Conservation (phyloP, 371 early-diverging fungal species). For the Syncephalastrum monosporum region DNA sequence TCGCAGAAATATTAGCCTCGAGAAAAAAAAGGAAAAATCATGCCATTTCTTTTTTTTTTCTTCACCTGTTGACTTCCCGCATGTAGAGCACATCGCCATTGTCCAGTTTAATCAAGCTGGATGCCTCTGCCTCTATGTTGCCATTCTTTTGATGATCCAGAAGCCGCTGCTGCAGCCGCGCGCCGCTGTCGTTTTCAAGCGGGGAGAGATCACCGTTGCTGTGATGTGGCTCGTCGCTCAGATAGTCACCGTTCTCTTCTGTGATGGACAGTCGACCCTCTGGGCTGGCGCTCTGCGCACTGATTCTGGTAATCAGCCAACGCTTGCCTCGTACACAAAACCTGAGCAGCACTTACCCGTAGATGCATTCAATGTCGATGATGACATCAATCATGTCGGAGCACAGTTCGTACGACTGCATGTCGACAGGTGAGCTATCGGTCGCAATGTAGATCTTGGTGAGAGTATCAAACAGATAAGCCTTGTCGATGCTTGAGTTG, state of each 20-base stretch:
- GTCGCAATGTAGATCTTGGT: conserved; percentile 95
- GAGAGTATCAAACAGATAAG: conserved; percentile 87
- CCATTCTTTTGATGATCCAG: conserved; percentile 7
- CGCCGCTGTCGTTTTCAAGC: too few species aligned
- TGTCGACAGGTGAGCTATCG: conserved; percentile 91
- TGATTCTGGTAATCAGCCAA: conserved; percentile 1
- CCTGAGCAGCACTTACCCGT: conserved; percentile 52
- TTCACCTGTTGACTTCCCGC: conserved; percentile 72
- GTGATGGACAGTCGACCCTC: conserved; percentile 17
- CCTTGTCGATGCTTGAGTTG: conserved; percentile 95
- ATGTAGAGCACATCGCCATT: conserved; percentile 84
- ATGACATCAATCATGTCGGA: conserved; percentile 94
- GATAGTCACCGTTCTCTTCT: conserved; percentile 12
- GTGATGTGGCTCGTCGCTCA: too few species aligned
- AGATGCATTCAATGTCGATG: conserved; percentile 81
- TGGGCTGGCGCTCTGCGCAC: conserved; percentile 35
- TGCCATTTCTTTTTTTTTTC: conserved; percentile 8
- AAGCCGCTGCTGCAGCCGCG: too few species aligned
- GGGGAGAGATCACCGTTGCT: conserved; percentile 2
- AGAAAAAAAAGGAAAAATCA: conserved; percentile 1
- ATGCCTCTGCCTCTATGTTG: conserved; percentile 37
- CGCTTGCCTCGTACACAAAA: conserved; percentile 35
- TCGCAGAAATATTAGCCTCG: neutral
- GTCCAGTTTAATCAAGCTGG: conserved; percentile 72
- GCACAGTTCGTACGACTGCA: conserved; percentile 91